Evolutionary conservation across 108 stramenopile species (phyloP).

Genomic region (Cyclotella choctawhatcheeana): DNA sequence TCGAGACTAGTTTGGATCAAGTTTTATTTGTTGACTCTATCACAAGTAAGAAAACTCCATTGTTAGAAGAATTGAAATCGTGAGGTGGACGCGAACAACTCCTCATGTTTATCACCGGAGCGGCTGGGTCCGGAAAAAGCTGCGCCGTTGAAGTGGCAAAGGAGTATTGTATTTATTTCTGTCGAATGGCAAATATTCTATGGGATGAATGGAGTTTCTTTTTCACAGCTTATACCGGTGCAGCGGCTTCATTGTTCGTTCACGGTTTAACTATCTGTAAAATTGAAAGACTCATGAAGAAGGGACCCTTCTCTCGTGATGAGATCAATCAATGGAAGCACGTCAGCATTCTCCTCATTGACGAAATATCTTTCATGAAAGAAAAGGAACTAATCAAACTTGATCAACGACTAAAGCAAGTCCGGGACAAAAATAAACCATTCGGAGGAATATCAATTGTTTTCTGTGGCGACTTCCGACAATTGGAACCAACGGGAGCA

Average conservation of each 20-base stretch:
- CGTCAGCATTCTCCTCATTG: constrained; percentile 27
- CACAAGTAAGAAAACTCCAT: too few relatives aligned
- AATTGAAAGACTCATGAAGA: constrained; percentile 3
- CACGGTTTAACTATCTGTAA: constrained; percentile 16
- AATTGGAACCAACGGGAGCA: constrained; percentile 15
- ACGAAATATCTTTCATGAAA: constrained; percentile 25
- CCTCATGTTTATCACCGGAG: constrained; percentile 29
- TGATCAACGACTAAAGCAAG: constrained; percentile 10
- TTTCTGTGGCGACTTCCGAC: constrained; percentile 30
- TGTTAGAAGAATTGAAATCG: background rate
- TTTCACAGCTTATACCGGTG: constrained; percentile 34
- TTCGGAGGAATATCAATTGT: constrained; percentile 27
- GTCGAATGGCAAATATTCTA: constrained; percentile 9
- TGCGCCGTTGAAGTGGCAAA: constrained; percentile 21
- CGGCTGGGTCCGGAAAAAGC: constrained; percentile 28
- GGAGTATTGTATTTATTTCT: constrained; percentile 29
- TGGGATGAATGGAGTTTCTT: constrained; percentile 22
- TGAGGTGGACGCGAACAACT: constrained; percentile 23
- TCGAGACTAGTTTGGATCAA: too few relatives aligned
- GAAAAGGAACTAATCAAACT: constrained; percentile 21
- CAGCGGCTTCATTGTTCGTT: constrained; percentile 22
- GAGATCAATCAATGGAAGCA: constrained; percentile 15
- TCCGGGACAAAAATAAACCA: constrained; percentile 6
- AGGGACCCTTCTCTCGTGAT: background rate
- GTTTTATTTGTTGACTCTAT: too few relatives aligned